Conservation (phyloP, 495 filamentous ascomycete species). For the Aspergillus ellipticus region DNA sequence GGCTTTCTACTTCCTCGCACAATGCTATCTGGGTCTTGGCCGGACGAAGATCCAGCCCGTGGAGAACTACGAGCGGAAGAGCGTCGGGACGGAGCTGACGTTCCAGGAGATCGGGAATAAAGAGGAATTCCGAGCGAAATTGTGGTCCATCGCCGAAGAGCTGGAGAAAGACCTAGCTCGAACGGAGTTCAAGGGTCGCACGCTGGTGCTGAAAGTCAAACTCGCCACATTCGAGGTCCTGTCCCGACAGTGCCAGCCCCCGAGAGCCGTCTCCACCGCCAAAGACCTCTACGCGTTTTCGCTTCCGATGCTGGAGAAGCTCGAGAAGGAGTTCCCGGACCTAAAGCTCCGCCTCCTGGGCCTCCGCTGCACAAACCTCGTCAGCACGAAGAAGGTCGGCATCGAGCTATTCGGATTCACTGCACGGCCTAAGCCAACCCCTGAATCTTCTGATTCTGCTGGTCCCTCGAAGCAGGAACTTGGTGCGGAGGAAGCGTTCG, state of each 20-base stretch:
- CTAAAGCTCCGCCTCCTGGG: conserved; percentile 87
- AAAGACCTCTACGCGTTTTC: conserved; percentile 82
- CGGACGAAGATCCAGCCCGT: conserved; percentile 83
- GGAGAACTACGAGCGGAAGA: conserved; percentile 88
- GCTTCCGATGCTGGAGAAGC: conserved; percentile 76
- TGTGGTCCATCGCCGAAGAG: conserved; percentile 77
- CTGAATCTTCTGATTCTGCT: conserved; percentile 3
- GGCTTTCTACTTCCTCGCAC: conserved; percentile 78
- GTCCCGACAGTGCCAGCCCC: conserved; percentile 72
- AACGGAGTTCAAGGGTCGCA: conserved; percentile 82
- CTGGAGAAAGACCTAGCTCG: conserved; percentile 80
- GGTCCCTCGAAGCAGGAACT: conserved; percentile 55
- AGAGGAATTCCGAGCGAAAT: conserved; percentile 67
- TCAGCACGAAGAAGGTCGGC: conserved; percentile 75
- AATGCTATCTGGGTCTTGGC: conserved; percentile 81
- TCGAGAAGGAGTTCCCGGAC: conserved; percentile 79
- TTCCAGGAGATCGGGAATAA: conserved; percentile 76
- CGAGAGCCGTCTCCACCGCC: conserved; percentile 64
- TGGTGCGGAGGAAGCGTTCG: conserved; percentile 67
- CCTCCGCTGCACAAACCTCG: conserved; percentile 77
- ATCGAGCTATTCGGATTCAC: conserved; percentile 74
- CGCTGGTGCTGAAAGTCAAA: conserved; percentile 88
- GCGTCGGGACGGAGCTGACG: conserved; percentile 89
- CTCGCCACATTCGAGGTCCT: conserved; percentile 90
- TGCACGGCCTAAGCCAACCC: conserved; percentile 16